A percentile compares a stretch with the other conserved stretches of the same genome.
These are phyloP conservation scores for Helotiales sp. DNA, from an alignment of 2,329 filamentous ascomycete species.

Conservation along the genomic window DNA sequence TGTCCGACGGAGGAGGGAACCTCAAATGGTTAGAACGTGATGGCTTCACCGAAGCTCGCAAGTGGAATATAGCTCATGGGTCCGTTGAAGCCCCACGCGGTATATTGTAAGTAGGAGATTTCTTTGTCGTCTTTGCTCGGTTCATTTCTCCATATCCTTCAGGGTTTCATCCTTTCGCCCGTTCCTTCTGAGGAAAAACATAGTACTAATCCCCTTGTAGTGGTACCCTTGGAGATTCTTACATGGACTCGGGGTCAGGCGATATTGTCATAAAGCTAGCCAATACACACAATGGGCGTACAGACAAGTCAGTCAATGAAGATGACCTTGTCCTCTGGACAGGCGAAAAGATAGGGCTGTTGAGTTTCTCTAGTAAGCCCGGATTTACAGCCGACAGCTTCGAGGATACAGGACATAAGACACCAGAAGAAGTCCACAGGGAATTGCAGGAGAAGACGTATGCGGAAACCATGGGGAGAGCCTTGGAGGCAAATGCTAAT, in stretches of 20 bases:
- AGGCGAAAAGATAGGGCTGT: slow-evolving; percentile 75
- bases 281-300: slow-evolving; percentile 42
- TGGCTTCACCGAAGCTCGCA: slow-evolving; percentile 61
- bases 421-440: slow-evolving; percentile 47
- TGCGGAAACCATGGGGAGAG: slow-evolving; percentile 69
- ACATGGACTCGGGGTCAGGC: slow-evolving; percentile 49
- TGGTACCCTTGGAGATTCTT: slow-evolving; percentile 42
- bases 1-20: slow-evolving; percentile 79
- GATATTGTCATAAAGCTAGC: slow-evolving; percentile 82
- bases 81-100: slow-evolving; percentile 42
- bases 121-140: too few relatives aligned
- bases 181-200: too few relatives aligned
- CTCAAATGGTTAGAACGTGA: slow-evolving; percentile 92
- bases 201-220: too few relatives aligned
- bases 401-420: slow-evolving; percentile 38
- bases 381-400: slow-evolving; percentile 53
- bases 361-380: slow-evolving; percentile 59
- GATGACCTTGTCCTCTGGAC: slow-evolving; percentile 86
- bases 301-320: slow-evolving; percentile 44
- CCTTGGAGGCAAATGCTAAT: slow-evolving; percentile 64
- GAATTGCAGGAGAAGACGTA: slow-evolving; percentile 62
- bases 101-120: too few relatives aligned
- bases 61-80: slow-evolving; percentile 55
- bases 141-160: slow-evolving; percentile 5
- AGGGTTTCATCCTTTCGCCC: slow-evolving; percentile 57